Evolutionary conservation across 257 asterid species (phyloP), one percentile per base, ranked within the genome.

Genomic region (Solanum chmielewskii): DNA sequence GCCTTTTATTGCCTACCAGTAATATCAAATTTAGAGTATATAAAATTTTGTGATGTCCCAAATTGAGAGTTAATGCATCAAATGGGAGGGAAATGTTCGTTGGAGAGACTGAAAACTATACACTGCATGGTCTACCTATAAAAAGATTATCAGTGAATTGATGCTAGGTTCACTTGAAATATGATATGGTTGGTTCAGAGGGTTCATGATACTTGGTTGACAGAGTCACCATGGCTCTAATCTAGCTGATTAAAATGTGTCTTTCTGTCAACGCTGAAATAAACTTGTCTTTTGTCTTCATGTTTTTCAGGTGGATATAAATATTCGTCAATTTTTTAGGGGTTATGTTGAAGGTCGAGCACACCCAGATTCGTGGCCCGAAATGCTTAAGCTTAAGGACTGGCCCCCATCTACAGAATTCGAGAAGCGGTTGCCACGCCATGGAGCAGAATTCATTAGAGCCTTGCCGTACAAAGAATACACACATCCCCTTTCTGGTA

Each of bases 381-480:
- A 90, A 89, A 88, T 93, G 94, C 92, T 94, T 37, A 94, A 94
- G 88, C 88, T 94, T 87, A 94, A 93, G 91, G 97, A 94, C 88
- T 94, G 95, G 95, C 94, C 94, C 0, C 91, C 94, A 33, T 88
- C 94, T 42, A 86, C 88, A 83, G 80, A 86, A 11, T 93, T 94
- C 85, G 90, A 88, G 87, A 31, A 92, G 89, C 85, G 92, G 71
- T 89, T 93, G 89, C 95, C 94, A 9, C 92, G 92, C 29, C 94
- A 93, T 86, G 87, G 89, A 83, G 88, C 85, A 2, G 96, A 94
- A 84, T 93, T 94, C 37, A 71, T 92, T 41, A 89, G 89, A 78
- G 93, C 91, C 73, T 91, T 94, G 91, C 98, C 98, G 83, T 94
- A 59, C 83, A 91, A 92, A 87, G 98, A 94, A 82, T 94, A 93